Percentiles rank a stretch among this genome's conserved stretches.
Evolutionary conservation across 1,284 basidiomycete genomes (phyloP).

Genomic region (Meira nashicola): DNA sequence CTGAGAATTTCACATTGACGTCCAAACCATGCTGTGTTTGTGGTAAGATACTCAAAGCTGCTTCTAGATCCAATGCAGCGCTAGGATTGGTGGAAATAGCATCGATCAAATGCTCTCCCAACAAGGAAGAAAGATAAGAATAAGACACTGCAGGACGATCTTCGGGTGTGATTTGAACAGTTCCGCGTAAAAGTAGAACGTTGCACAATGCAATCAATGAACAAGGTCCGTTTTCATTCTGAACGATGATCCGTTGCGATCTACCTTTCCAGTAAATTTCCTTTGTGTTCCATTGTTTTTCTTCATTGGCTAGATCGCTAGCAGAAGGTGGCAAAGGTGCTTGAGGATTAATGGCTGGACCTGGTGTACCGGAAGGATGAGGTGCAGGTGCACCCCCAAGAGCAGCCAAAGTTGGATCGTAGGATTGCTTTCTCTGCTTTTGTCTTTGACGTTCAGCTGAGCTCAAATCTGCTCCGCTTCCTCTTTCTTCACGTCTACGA

Average conservation of each 20-base stretch:
- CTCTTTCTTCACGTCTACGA: not conserved
- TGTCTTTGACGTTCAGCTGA: not conserved
- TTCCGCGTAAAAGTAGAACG: slow-evolving; percentile 36
- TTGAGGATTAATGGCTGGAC: slow-evolving; percentile 3
- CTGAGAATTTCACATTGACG: slow-evolving; percentile 36
- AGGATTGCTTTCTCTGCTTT: not conserved
- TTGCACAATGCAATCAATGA: slow-evolving; percentile 73
- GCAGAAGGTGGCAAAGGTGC: slow-evolving; percentile 8
- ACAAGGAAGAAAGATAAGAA: slow-evolving; percentile 71
- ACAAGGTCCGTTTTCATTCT: slow-evolving; percentile 66
- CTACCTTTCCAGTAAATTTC: slow-evolving; percentile 37
- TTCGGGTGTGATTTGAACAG: slow-evolving; percentile 56
- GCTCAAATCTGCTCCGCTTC: not conserved
- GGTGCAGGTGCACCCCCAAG: not conserved
- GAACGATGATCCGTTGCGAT: slow-evolving; percentile 37
- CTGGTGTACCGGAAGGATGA: not conserved
- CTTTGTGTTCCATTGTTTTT: slow-evolving; percentile 41
- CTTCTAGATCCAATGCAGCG: slow-evolving; percentile 57
- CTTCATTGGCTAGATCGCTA: slow-evolving; percentile 15
- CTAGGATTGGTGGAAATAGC: slow-evolving; percentile 55
- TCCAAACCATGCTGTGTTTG: slow-evolving; percentile 65
- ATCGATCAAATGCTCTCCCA: slow-evolving; percentile 73
- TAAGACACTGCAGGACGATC: slow-evolving; percentile 69
- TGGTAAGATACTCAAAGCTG: slow-evolving; percentile 75
- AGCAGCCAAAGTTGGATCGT: not conserved